phyloP scores from a whole-genome alignment of 2,329 filamentous ascomycete genomes.

The Clarireedia paspali region DNA sequence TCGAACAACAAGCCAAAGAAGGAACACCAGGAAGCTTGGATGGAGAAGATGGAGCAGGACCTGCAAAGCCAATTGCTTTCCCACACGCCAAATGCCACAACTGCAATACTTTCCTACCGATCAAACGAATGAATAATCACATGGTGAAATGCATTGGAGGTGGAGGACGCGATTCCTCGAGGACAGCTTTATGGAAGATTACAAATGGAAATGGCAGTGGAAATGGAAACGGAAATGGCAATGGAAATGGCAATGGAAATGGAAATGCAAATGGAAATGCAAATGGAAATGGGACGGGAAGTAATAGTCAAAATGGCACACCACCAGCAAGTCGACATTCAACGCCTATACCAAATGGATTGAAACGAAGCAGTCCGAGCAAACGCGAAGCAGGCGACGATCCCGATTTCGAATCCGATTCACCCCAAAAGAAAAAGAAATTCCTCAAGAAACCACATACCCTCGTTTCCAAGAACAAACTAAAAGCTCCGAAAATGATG shows the following conservation, averaged over 20 bases:
- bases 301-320: constrained; percentile 43
- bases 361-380: constrained; percentile 23
- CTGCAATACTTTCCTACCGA: constrained; percentile 58
- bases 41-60: constrained; percentile 38
- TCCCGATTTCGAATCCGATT: constrained; percentile 25
- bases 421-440: constrained; percentile 27
- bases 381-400: constrained; percentile 28
- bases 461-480: constrained; percentile 15
- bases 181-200: constrained; percentile 56
- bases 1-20: constrained; percentile 20
- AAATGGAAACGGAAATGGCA: constrained; percentile 34
- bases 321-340: constrained; percentile 56
- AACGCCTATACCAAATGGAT: constrained; percentile 38
- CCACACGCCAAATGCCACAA: constrained; percentile 60
- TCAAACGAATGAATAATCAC: constrained; percentile 59
- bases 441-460: constrained; percentile 20
- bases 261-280: constrained; percentile 33
- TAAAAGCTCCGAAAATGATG: constrained; percentile 22
- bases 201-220: constrained; percentile 46
- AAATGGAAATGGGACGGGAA: constrained; percentile 30
- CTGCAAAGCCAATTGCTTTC: constrained; percentile 55
- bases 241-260: constrained; percentile 32
- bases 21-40: constrained; percentile 38
- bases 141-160: constrained; percentile 63
- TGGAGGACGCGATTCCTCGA: constrained; percentile 54